These are phyloP conservation scores for Chenopodium formosanum DNA, from an alignment of 148 eudicot genomes.

Conservation along the genomic window DNA sequence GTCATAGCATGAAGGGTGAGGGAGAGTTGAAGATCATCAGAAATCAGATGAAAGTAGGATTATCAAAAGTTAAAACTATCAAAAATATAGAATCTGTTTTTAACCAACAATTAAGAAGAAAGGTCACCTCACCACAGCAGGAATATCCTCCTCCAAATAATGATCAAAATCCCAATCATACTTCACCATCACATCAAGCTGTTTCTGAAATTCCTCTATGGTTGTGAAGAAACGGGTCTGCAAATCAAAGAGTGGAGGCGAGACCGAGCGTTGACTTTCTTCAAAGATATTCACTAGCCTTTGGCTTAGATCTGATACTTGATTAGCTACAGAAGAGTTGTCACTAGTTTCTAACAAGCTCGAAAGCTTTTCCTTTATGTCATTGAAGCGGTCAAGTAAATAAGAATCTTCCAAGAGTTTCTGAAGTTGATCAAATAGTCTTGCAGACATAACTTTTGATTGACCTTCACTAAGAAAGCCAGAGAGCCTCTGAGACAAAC, in stretches of 20 bases:
- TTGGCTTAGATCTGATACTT: slow-evolving; percentile 80
- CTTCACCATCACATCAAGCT: slow-evolving; percentile 82
- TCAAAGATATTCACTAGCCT: slow-evolving; percentile 79
- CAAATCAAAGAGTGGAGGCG: slow-evolving; percentile 78
- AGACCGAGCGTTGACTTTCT: slow-evolving; percentile 87
- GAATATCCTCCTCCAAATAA: slow-evolving; percentile 91
- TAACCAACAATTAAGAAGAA: slow-evolving; percentile 35
- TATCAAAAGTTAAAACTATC: slow-evolving; percentile 8
- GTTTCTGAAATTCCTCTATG: slow-evolving; percentile 87
- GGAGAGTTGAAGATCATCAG: not conserved
- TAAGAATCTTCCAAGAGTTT: slow-evolving; percentile 68
- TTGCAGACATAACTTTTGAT: slow-evolving; percentile 58
- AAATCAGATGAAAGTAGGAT: not conserved
- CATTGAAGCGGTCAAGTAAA: slow-evolving; percentile 59
- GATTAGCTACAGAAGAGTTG: slow-evolving; percentile 57
- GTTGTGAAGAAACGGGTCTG: slow-evolving; percentile 73
- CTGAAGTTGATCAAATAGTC: slow-evolving; percentile 81
- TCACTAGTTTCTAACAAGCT: slow-evolving; percentile 69
- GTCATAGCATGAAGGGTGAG: not conserved
- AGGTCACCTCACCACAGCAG: slow-evolving; percentile 99
- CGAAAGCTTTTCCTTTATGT: slow-evolving; percentile 56
- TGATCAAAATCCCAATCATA: slow-evolving; percentile 98
- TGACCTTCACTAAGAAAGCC: slow-evolving; percentile 86
- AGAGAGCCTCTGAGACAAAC: slow-evolving; percentile 71
- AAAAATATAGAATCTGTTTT: slow-evolving; percentile 5